Base-by-base conservation (phyloP, 768 basidiomycete genomes). In the Trametopsis cervina region DNA sequence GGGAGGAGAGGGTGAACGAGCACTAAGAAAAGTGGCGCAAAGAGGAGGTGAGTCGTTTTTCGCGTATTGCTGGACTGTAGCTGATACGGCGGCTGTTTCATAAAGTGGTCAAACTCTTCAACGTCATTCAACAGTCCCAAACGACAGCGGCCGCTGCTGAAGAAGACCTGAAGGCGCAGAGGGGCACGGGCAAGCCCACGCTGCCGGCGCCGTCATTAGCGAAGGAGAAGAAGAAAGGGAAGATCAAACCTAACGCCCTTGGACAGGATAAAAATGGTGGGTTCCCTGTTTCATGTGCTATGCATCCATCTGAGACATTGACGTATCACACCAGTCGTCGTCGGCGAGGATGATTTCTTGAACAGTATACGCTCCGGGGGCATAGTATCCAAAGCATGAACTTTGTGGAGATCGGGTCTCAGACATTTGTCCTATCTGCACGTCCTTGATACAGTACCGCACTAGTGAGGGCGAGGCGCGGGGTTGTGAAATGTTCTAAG, bases 61-160 rank as follows among this genome's bases (percentile, higher is more conserved):
- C 35, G 7, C 38, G 26, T 40, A 9, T 12, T 10, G 3, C 15
- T n/a, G 20, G 24, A 40, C 15, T 2, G 7, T 39, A 17, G 13
- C 40, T 33, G 49, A 18, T 43, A 21, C 17, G 4, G 38, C 36
- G 18, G 23, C 42, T 12, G 23, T 23, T 26, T 27, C 22, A n/a
- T 37, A 4, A 45, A 78, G 89, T 92, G 40, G 88, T 92, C n/a
- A 81, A 85, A 59, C 69, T 92, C 13, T 92, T 92, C 69, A 92
- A 92, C 57, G 80, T 77, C 3, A 86, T 92, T 42, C 89, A 91
- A 53, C 85, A 88, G 54, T 83, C 87, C 17, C 89, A 92, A 57
- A 68, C 73, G 22, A 75, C 73, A 11, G 69, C 76, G 1, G 62
- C 73, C 9, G 71, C 63, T 4, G 74, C 74, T 10, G 74, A 71